Conservation (phyloP, 805 yeast genomes). For the Saccharomycopsis babjevae region DNA sequence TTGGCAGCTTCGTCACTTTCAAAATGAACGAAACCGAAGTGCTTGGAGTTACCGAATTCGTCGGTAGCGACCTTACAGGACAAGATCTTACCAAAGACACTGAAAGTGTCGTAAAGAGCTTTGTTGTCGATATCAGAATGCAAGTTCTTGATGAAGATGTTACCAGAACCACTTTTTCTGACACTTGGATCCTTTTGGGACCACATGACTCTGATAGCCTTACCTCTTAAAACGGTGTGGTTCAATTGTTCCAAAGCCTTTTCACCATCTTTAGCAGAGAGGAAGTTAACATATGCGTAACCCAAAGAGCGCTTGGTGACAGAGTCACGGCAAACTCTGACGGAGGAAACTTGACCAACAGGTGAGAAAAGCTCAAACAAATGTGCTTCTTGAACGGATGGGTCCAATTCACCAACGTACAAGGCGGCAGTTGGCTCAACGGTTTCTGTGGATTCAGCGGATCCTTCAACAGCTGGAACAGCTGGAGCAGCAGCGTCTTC, state of each 20-base stretch:
- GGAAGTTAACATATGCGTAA: slow-evolving; percentile 96
- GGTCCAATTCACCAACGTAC: slow-evolving; percentile 95
- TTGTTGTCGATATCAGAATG: slow-evolving; percentile 98
- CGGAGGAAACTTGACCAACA: slow-evolving; percentile 90
- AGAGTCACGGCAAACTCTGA: slow-evolving; percentile 98
- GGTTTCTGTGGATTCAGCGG: slow-evolving; percentile 29
- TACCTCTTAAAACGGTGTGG: slow-evolving; percentile 89
- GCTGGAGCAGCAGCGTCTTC: slow-evolving; percentile 18
- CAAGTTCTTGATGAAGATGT: slow-evolving; percentile 95
- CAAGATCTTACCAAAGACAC: slow-evolving; percentile 90
- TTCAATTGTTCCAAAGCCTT: slow-evolving; percentile 91
- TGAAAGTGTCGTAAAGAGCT: slow-evolving; percentile 95
- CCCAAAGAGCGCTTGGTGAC: slow-evolving; percentile 94
- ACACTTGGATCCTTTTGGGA: slow-evolving; percentile 96
- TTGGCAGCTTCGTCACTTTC: slow-evolving; percentile 86
- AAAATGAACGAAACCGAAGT: slow-evolving; percentile 96
- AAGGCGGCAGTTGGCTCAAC: slow-evolving; percentile 69
- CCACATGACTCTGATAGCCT: slow-evolving; percentile 99
- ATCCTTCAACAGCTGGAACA: slow-evolving; percentile 24
- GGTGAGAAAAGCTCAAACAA: slow-evolving; percentile 91
- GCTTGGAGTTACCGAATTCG: slow-evolving; percentile 82
- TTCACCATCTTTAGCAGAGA: slow-evolving; percentile 80
- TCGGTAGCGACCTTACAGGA: slow-evolving; percentile 97
- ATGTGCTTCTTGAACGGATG: slow-evolving; percentile 85
- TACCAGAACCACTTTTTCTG: slow-evolving; percentile 93